These are phyloP conservation scores for Penicillium palitans DNA, from an alignment of 2,329 filamentous ascomycete genomes.

Conservation along the genomic window DNA sequence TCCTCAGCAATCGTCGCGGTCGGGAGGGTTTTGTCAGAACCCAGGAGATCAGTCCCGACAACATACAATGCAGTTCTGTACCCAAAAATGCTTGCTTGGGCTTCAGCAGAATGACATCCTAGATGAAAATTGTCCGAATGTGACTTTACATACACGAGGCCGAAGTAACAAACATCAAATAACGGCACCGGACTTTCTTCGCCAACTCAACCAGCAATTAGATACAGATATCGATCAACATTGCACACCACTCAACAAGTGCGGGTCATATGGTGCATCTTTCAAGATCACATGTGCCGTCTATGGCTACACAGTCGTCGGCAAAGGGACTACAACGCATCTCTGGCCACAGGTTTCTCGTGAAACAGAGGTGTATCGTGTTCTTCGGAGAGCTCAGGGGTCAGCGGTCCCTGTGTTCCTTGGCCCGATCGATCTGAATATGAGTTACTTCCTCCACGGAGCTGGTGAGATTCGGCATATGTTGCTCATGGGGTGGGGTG, in stretches of 20 bases:
- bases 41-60: too few relatives aligned
- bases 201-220: neutral
- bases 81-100: neutral
- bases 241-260: neutral
- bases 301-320: neutral
- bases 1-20: too few relatives aligned
- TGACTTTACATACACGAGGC: neutral
- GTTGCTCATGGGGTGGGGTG: too few relatives aligned
- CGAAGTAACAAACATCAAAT: neutral
- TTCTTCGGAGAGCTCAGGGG: neutral
- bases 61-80: neutral
- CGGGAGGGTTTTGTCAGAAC: too few relatives aligned
- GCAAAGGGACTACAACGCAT: neutral
- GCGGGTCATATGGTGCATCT: neutral
- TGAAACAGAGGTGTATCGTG: neutral
- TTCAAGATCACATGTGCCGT: neutral
- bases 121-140: neutral
- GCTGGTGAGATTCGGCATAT: too few relatives aligned
- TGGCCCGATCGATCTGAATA: too few relatives aligned
- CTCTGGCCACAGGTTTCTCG: neutral
- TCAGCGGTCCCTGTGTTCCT: too few relatives aligned
- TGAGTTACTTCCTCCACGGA: too few relatives aligned
- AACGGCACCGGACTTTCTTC: neutral
- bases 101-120: neutral
- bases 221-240: neutral